Evolutionary conservation across 257 asterid species (phyloP).

Genomic region (Nicotiana attenuata): DNA sequence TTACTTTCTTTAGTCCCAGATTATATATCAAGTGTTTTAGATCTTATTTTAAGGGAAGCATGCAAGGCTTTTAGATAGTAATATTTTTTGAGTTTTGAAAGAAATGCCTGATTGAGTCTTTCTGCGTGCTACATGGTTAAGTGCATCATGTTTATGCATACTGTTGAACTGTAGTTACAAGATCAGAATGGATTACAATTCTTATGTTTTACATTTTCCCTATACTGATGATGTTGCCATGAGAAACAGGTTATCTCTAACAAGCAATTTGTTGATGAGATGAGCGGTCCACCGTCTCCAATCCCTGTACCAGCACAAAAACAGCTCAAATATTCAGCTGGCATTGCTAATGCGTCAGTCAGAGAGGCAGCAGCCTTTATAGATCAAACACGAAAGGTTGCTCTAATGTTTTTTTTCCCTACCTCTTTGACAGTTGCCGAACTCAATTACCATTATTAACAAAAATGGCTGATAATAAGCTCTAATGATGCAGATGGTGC

Average conservation of each 20-base stretch:
- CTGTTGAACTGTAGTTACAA: not conserved
- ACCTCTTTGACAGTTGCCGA: conserved; percentile 8
- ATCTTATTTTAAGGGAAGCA: not conserved
- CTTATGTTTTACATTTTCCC: not conserved
- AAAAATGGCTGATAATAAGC: not conserved
- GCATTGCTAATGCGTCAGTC: conserved; percentile 76
- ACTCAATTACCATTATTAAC: not conserved
- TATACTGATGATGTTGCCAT: not conserved
- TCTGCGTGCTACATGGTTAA: not conserved
- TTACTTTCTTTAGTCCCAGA: not conserved
- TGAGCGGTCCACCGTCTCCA: conserved; percentile 73
- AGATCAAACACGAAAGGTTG: conserved; percentile 83
- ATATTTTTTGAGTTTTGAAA: not conserved
- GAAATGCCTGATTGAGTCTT: not conserved
- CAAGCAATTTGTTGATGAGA: conserved; percentile 65
- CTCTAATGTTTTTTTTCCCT: conserved; percentile 8
- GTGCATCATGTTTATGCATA: not conserved
- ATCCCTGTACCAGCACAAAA: conserved; percentile 92
- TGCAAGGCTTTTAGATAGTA: not conserved
- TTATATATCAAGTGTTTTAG: not conserved
- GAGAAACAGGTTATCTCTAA: conserved; percentile 38
- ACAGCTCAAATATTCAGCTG: conserved; percentile 92
- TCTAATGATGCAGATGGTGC: conserved; percentile 68
- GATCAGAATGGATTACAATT: not conserved
- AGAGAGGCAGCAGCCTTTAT: conserved; percentile 70